Percentiles rank a stretch among this genome's conserved stretches.
phyloP scores from a whole-genome alignment of 257 asterid genomes.

The Ligustrum vulgare region DNA sequence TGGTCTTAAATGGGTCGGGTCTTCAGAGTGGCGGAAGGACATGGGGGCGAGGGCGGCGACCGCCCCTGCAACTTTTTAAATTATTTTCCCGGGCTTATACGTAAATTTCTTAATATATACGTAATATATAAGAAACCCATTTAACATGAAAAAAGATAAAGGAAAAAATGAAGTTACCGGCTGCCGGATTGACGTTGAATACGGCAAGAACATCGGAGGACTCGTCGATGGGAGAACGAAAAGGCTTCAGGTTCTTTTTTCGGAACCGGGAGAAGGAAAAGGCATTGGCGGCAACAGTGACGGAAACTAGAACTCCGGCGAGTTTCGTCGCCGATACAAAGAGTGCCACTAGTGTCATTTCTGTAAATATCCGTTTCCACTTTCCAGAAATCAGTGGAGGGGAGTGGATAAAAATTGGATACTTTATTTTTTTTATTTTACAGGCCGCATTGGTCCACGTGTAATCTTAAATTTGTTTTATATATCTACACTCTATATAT shows the following conservation, averaged over 20 bases:
- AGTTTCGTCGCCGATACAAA: constrained; percentile 74
- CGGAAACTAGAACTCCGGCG: constrained; percentile 72
- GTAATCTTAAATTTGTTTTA: too few species aligned
- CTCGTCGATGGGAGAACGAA: constrained; percentile 72
- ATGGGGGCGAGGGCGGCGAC: too few species aligned
- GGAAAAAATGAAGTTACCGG: constrained; percentile 33
- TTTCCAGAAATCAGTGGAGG: neutral
- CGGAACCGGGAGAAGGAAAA: constrained; percentile 68
- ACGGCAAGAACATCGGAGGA: constrained; percentile 63
- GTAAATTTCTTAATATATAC: too few species aligned
- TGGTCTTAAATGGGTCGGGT: neutral
- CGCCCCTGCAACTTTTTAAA: too few species aligned
- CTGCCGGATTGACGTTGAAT: constrained; percentile 44
- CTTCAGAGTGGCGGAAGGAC: too few species aligned
- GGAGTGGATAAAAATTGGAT: neutral
- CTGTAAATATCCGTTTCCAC: neutral
- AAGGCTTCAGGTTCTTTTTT: constrained; percentile 59
- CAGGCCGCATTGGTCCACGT: too few species aligned
- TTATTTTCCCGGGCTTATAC: too few species aligned
- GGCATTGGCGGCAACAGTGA: constrained; percentile 84
- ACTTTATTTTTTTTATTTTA: too few species aligned
- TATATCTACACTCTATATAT: too few species aligned
- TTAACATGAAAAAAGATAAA: neutral
- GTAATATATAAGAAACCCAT: neutral
- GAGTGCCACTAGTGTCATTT: constrained; percentile 55